These are phyloP conservation scores for Orbilia brochopaga DNA, from an alignment of 2,329 filamentous ascomycete species.

Conservation along the genomic window DNA sequence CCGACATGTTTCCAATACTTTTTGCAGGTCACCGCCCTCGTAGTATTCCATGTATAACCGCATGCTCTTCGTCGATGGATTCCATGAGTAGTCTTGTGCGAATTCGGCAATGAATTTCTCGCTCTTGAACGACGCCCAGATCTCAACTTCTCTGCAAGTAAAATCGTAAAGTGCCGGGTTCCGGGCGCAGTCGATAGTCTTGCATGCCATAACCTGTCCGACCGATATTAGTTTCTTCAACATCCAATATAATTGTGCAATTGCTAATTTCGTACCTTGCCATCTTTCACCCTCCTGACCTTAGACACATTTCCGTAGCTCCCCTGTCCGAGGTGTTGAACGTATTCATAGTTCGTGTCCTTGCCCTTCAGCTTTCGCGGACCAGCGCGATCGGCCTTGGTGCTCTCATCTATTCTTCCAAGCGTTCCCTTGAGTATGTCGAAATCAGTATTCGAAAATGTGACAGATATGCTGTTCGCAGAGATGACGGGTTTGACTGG, in stretches of 20 bases:
- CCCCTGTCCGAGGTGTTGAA: slow-evolving; percentile 48
- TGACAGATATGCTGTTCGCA: slow-evolving; percentile 48
- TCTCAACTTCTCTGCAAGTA: slow-evolving; percentile 46
- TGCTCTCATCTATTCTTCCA: slow-evolving; percentile 43
- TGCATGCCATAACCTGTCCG: slow-evolving; percentile 46
- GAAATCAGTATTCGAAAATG: slow-evolving; percentile 41
- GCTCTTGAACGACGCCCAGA: slow-evolving; percentile 48
- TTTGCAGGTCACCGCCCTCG: slow-evolving; percentile 46
- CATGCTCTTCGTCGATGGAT: slow-evolving; percentile 48
- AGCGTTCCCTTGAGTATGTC: slow-evolving; percentile 48
- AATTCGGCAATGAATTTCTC: slow-evolving; percentile 47
- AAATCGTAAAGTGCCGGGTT: slow-evolving; percentile 46
- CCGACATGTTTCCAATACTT: slow-evolving; percentile 40
- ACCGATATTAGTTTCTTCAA: slow-evolving; percentile 22
- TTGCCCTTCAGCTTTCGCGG: slow-evolving; percentile 45
- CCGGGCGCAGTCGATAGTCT: slow-evolving; percentile 48
- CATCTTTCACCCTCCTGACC: slow-evolving; percentile 38
- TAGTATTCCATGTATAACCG: slow-evolving; percentile 48
- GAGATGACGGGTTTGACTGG: slow-evolving; percentile 39
- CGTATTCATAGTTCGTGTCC: slow-evolving; percentile 47
- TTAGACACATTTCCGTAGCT: slow-evolving; percentile 50
- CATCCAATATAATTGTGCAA: slow-evolving; percentile 1
- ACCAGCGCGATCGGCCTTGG: slow-evolving; percentile 26
- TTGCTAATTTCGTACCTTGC: slow-evolving; percentile 25
- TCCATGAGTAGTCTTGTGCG: slow-evolving; percentile 49